These are phyloP conservation scores for Penicillium sp. DNA, from an alignment of 2,329 filamentous ascomycete species.

Conservation along the genomic window DNA sequence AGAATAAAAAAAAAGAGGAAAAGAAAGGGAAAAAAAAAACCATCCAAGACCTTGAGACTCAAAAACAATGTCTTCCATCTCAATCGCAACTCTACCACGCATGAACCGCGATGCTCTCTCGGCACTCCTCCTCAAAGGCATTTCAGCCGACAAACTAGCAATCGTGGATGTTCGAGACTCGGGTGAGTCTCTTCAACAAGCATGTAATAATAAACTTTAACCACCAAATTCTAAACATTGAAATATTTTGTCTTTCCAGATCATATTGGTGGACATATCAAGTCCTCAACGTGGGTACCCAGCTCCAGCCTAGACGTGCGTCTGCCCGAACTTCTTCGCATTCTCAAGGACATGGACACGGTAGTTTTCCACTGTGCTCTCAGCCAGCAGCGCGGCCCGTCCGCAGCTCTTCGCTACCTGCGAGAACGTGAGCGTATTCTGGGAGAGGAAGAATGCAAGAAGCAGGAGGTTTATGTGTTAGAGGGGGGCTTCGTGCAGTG, in stretches of 20 bases:
- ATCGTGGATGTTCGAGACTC: conserved; percentile 87
- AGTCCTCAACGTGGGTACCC: conserved; percentile 68
- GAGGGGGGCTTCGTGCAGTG: conserved; percentile 81
- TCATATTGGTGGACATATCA: conserved; percentile 85
- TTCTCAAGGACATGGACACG: conserved; percentile 67
- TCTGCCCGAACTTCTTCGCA: conserved; percentile 76
- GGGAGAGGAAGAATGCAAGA: conserved; percentile 36
- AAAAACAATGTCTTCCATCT: conserved; percentile 46
- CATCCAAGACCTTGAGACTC: too few relatives aligned
- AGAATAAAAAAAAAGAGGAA: too few relatives aligned
- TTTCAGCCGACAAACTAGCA: conserved; percentile 49
- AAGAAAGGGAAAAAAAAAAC: background rate
- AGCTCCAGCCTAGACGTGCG: conserved; percentile 65
- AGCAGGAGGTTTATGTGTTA: conserved; percentile 73
- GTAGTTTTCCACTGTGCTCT: conserved; percentile 94
- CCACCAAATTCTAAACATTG: too few relatives aligned
- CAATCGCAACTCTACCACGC: conserved; percentile 58
- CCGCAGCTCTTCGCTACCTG: conserved; percentile 70
- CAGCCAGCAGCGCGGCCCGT: conserved; percentile 83
- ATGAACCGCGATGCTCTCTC: conserved; percentile 66
- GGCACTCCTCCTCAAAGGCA: conserved; percentile 53
- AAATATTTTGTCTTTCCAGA: conserved; percentile 46
- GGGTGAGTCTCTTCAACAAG: conserved; percentile 41
- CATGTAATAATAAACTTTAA: background rate
- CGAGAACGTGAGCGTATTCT: conserved; percentile 55